A percentile compares a stretch with the other conserved stretches of the same genome.
Evolutionary conservation across 1,284 basidiomycete genomes (phyloP).

Genomic region (Irpex rosettiformis): DNA sequence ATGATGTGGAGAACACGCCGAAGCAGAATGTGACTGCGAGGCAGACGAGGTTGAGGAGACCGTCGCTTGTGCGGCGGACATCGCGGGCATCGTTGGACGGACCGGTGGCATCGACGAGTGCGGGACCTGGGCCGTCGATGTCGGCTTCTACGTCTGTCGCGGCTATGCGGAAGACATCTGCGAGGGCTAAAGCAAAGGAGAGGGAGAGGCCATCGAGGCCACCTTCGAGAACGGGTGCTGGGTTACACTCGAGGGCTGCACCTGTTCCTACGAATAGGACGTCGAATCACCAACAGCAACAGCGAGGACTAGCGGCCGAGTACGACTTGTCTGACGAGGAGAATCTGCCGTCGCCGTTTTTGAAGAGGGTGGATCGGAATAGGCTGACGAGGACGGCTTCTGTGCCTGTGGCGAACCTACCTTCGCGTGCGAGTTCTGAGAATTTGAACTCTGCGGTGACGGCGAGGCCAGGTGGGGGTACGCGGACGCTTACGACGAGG

Average conservation of each 20-base stretch:
- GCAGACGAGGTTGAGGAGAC: not conserved
- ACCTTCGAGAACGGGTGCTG: not conserved
- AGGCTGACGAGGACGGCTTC: conserved; percentile 20
- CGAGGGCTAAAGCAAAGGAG: conserved; percentile 15
- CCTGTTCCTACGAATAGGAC: too few species aligned
- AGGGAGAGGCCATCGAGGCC: not conserved
- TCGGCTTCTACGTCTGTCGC: conserved; percentile 13
- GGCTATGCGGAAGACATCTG: conserved; percentile 5
- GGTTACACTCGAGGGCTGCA: too few species aligned
- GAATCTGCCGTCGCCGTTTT: conserved; percentile 80
- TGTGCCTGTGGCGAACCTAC: conserved; percentile 1
- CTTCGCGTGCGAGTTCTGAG: not conserved
- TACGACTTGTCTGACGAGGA: conserved; percentile 77
- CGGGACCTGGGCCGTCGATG: too few species aligned
- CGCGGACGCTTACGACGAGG: conserved; percentile 16
- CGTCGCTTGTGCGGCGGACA: not conserved
- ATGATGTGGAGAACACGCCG: not conserved
- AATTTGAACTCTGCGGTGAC: not conserved
- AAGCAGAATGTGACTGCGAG: not conserved
- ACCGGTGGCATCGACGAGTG: conserved; percentile 1
- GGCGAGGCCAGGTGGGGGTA: not conserved
- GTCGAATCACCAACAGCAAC: too few species aligned
- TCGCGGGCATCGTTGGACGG: too few species aligned
- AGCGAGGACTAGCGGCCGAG: not conserved
- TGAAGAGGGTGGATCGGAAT: conserved; percentile 54